These are phyloP conservation scores for Penicillium expansum DNA, from an alignment of 2,329 filamentous ascomycete genomes.

Conservation along the genomic window DNA sequence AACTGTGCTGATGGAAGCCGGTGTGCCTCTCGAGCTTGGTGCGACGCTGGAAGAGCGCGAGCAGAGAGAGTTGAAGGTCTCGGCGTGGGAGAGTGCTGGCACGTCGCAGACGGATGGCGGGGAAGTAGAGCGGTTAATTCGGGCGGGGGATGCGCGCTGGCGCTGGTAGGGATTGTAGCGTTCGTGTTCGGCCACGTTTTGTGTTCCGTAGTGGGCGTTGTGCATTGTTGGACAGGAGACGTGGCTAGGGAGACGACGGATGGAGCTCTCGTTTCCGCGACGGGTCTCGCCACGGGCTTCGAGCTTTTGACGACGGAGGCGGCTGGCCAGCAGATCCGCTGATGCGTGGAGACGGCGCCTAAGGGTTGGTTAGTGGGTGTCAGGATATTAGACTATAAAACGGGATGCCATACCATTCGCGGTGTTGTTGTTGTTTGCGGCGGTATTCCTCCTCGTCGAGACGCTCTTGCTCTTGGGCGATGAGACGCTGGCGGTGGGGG, in stretches of 20 bases:
- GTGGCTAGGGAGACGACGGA: conserved; percentile 30
- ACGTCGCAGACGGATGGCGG: conserved; percentile 47
- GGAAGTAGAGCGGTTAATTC: conserved; percentile 40
- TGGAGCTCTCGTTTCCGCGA: conserved; percentile 19
- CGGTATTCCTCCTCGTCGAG: conserved; percentile 41
- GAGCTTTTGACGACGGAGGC: conserved; percentile 38
- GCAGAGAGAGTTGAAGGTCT: conserved; percentile 41
- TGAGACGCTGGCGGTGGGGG: conserved; percentile 66
- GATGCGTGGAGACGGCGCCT: conserved; percentile 36
- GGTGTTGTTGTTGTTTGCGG: conserved; percentile 29
- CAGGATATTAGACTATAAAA: background rate
- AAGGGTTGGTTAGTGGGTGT: background rate
- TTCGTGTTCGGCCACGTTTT: conserved; percentile 31
- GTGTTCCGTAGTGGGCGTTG: conserved; percentile 32
- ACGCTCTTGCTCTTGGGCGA: conserved; percentile 54
- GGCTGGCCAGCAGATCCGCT: conserved; percentile 35
- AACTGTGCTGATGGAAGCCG: conserved; percentile 42
- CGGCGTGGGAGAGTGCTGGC: conserved; percentile 42
- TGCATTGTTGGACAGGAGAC: conserved; percentile 31
- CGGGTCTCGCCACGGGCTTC: conserved; percentile 31
- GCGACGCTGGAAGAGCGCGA: conserved; percentile 46
- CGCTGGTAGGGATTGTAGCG: conserved; percentile 40
- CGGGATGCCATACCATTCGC: conserved; percentile 32
- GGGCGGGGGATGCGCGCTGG: conserved; percentile 35
- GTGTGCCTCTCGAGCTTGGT: conserved; percentile 45